Percentiles rank a stretch among this genome's conserved stretches.
Conservation (phyloP, 2,329 filamentous ascomycete genomes). For the Clonostachys byssicola region DNA sequence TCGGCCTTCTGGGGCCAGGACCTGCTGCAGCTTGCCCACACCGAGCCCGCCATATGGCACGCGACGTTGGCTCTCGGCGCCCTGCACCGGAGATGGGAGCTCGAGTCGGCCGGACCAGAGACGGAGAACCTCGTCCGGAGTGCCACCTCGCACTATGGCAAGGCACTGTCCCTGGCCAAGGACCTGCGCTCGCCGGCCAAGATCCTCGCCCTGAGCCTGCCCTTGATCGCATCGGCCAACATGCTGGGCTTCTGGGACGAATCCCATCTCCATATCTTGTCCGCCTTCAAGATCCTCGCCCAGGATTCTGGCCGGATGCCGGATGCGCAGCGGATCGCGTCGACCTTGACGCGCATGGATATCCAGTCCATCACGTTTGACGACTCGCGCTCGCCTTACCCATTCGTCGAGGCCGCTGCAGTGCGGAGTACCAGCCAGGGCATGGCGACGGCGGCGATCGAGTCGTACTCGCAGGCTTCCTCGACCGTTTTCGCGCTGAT, state of each 20-base stretch:
- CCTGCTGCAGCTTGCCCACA: conserved; percentile 23
- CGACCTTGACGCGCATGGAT: conserved; percentile 19
- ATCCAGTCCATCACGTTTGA: conserved; percentile 25
- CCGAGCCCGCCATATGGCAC: conserved; percentile 26
- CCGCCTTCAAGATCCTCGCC: conserved; percentile 11
- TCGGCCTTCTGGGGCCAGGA: conserved; percentile 23
- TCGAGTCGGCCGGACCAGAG: background rate
- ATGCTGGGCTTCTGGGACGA: conserved; percentile 22
- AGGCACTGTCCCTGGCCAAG: conserved; percentile 17
- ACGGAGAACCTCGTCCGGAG: conserved; percentile 8
- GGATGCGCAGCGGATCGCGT: conserved; percentile 7
- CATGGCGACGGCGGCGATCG: background rate
- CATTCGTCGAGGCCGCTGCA: conserved; percentile 7
- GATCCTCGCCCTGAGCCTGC: conserved; percentile 23
- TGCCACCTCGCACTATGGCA: conserved; percentile 16
- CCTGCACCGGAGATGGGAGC: conserved; percentile 16
- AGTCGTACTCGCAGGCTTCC: background rate
- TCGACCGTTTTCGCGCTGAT: conserved; percentile 1
- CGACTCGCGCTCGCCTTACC: conserved; percentile 21
- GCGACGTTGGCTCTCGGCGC: conserved; percentile 26
- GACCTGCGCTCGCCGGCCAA: conserved; percentile 13
- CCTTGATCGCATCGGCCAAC: conserved; percentile 22
- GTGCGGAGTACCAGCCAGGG: background rate
- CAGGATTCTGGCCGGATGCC: background rate
- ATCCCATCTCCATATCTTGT: conserved; percentile 19